Percentiles rank a stretch among this genome's conserved stretches.
Evolutionary conservation across 2,329 filamentous ascomycete genomes (phyloP).

Genomic region (Microcyclospora pomicola): DNA sequence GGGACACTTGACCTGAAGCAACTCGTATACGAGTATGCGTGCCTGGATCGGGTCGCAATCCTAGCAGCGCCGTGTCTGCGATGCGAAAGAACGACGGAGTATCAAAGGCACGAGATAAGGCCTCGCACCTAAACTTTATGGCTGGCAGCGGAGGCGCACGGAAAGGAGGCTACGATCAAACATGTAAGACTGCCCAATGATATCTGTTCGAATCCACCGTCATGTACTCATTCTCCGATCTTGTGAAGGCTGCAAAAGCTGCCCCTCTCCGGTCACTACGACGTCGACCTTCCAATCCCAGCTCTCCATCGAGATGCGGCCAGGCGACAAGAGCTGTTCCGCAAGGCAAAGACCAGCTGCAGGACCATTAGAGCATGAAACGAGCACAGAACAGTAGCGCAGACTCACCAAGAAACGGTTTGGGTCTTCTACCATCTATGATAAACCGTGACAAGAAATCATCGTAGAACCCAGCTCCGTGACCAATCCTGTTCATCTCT

Average conservation of each 20-base stretch:
- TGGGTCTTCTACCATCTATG: constrained; percentile 24
- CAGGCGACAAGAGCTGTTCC: constrained; percentile 64
- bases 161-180: background rate
- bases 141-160: no score
- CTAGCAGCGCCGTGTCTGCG: background rate
- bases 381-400: constrained; percentile 5
- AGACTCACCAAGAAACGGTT: constrained; percentile 46
- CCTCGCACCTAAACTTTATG: no score
- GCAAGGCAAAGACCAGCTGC: constrained; percentile 66
- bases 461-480: constrained; percentile 96
- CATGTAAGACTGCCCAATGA: constrained; percentile 1
- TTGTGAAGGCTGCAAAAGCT: constrained; percentile 36
- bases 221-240: constrained; percentile 49
- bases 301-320: constrained; percentile 56
- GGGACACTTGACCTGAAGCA: background rate
- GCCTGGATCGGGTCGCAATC: background rate
- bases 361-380: constrained; percentile 35
- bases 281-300: constrained; percentile 73
- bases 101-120: no score
- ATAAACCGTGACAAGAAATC: constrained; percentile 70
- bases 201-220: constrained; percentile 12
- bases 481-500: constrained; percentile 63
- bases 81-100: background rate
- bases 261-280: constrained; percentile 21
- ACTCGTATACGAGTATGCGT: background rate